phyloP scores from a whole-genome alignment of 2,329 filamentous ascomycete species.

The Ophiobolus disseminans region DNA sequence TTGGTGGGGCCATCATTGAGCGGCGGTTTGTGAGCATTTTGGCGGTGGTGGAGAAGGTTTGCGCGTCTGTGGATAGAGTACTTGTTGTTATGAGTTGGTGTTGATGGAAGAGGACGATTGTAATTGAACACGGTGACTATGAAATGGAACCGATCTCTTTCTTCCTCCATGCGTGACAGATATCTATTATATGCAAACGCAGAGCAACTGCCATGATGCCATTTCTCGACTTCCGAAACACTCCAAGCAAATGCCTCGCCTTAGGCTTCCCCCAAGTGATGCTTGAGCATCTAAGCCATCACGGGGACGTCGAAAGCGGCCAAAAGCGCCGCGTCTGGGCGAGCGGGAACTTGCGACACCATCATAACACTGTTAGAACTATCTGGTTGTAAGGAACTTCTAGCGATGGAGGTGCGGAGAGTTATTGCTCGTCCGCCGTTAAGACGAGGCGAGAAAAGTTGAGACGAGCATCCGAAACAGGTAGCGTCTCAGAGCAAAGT shows the following conservation, averaged over 20 bases:
- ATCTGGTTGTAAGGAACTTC: conserved; percentile 3
- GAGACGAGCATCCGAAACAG: conserved; percentile 25
- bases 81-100: too few relatives aligned
- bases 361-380: neutral
- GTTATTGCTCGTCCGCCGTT: conserved; percentile 18
- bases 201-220: conserved; percentile 9
- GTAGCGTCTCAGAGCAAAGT: conserved; percentile 16
- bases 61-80: neutral
- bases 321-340: conserved; percentile 13
- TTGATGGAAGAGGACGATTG: neutral
- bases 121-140: too few relatives aligned
- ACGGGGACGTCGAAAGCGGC: conserved; percentile 20
- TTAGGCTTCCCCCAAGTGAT: conserved; percentile 17
- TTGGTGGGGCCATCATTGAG: conserved; percentile 43
- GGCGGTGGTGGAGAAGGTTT: neutral
- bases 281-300: conserved; percentile 29
- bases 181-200: conserved; percentile 25
- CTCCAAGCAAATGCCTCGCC: conserved; percentile 28
- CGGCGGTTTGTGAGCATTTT: conserved; percentile 47
- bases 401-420: conserved; percentile 20
- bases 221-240: conserved; percentile 32
- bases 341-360: neutral
- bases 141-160: neutral
- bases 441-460: conserved; percentile 14
- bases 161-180: conserved; percentile 9